Evolutionary conservation across 257 asterid genomes (phyloP).

Genomic region (Penstemon eatonii): DNA sequence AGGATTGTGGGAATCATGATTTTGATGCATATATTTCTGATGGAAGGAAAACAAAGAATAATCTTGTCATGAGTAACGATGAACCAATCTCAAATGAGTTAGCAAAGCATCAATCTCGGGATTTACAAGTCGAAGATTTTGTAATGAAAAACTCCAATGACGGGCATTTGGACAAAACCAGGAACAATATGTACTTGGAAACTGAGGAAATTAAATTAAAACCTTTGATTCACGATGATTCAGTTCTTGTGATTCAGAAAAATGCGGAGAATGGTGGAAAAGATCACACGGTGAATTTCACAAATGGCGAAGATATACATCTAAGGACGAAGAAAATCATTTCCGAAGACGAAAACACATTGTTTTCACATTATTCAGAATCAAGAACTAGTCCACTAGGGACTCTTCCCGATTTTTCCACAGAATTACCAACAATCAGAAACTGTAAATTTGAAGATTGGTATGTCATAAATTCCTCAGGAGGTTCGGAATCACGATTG

Average conservation of each 20-base stretch:
- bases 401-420: conserved; percentile 44
- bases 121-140: conserved; percentile 44
- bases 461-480: conserved; percentile 51
- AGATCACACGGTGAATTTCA: conserved; percentile 38
- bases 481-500: conserved; percentile 31
- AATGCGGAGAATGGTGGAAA: conserved; percentile 36
- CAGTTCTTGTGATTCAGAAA: conserved; percentile 47
- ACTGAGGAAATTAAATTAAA: conserved; percentile 42
- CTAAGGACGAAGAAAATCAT: conserved; percentile 39
- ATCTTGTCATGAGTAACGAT: conserved; percentile 58
- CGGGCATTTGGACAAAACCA: conserved; percentile 31
- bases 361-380: conserved; percentile 35
- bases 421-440: conserved; percentile 47
- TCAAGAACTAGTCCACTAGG: conserved; percentile 20
- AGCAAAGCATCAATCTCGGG: no score
- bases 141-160: conserved; percentile 37
- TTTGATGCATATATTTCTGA: conserved; percentile 24
- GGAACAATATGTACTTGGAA: conserved; percentile 35
- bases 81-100: conserved; percentile 35
- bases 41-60: conserved; percentile 35
- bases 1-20: no score
- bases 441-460: conserved; percentile 59
- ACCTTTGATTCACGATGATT: conserved; percentile 45
- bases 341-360: conserved; percentile 44
- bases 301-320: conserved; percentile 46